Conservation (phyloP, 2,329 filamentous ascomycete species). For the Amauroascus verrucosus region DNA sequence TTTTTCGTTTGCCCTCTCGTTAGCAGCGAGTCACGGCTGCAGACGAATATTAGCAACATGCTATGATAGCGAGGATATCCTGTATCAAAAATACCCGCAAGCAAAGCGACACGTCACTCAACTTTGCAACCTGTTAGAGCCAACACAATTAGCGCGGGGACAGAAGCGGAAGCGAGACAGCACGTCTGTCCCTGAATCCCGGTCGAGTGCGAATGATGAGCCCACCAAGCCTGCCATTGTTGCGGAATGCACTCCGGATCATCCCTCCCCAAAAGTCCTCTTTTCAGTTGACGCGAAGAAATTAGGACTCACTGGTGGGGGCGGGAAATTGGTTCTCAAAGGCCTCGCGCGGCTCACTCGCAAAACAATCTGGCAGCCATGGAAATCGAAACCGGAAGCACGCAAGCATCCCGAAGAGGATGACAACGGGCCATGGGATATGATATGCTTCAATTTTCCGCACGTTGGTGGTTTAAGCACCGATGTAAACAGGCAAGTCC, state of each 20-base stretch:
- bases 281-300: slow-evolving; percentile 38
- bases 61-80: slow-evolving; percentile 36
- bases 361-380: background rate
- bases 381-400: background rate
- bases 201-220: background rate
- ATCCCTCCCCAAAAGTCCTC: slow-evolving; percentile 25
- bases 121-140: slow-evolving; percentile 17
- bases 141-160: background rate
- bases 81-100: slow-evolving; percentile 66
- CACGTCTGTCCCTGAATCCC: slow-evolving; percentile 1
- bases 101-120: slow-evolving; percentile 49
- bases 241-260: background rate
- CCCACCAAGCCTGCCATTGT: background rate
- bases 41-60: slow-evolving; percentile 35
- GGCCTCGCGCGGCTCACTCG: slow-evolving; percentile 24
- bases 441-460: slow-evolving; percentile 91
- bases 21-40: slow-evolving; percentile 35
- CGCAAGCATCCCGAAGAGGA: slow-evolving; percentile 12
- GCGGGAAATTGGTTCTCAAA: slow-evolving; percentile 37
- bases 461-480: slow-evolving; percentile 87
- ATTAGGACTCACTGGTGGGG: slow-evolving; percentile 28
- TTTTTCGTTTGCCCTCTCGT: slow-evolving; percentile 40
- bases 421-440: slow-evolving; percentile 50
- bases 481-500: slow-evolving; percentile 88
- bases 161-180: slow-evolving; percentile 19